Evolutionary conservation across 805 yeast genomes (phyloP).

Genomic region (Kazachstania martiniae): DNA sequence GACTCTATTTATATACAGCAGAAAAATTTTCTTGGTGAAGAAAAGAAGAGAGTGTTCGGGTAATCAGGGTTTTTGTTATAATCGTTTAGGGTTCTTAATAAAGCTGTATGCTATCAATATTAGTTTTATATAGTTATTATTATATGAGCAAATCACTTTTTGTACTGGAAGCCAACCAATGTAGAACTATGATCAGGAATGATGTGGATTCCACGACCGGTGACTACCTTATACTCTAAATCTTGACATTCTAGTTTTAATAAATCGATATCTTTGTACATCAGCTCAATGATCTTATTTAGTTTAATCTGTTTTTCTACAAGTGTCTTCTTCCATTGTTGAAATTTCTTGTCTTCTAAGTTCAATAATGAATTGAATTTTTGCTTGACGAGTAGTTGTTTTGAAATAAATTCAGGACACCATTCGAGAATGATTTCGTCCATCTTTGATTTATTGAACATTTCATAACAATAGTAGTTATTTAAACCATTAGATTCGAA

Average conservation of each 20-base stretch:
- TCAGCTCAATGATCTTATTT: constrained; percentile 41
- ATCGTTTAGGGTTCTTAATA: too few relatives aligned
- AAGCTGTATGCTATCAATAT: background rate
- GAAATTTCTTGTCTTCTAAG: constrained; percentile 45
- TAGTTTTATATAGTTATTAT: background rate
- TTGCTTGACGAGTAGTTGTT: constrained; percentile 34
- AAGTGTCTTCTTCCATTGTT: constrained; percentile 50
- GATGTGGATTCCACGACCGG: constrained; percentile 1
- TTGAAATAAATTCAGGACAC: constrained; percentile 37
- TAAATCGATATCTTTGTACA: constrained; percentile 29
- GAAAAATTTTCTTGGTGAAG: too few relatives aligned
- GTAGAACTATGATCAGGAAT: constrained; percentile 1
- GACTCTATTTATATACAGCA: too few relatives aligned
- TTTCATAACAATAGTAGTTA: constrained; percentile 31
- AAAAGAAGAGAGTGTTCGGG: too few relatives aligned
- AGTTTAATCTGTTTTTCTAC: constrained; percentile 43
- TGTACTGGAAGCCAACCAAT: constrained; percentile 1
- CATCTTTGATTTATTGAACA: constrained; percentile 28
- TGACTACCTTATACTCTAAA: constrained; percentile 11
- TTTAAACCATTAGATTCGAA: constrained; percentile 26
- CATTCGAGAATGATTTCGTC: constrained; percentile 33
- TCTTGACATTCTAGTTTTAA: constrained; percentile 28
- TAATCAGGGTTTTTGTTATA: too few relatives aligned
- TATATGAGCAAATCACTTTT: background rate
- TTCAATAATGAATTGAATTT: constrained; percentile 34